These are phyloP conservation scores for Aspergillus sp. DNA, from an alignment of 2,329 filamentous ascomycete genomes.

Conservation along the genomic window DNA sequence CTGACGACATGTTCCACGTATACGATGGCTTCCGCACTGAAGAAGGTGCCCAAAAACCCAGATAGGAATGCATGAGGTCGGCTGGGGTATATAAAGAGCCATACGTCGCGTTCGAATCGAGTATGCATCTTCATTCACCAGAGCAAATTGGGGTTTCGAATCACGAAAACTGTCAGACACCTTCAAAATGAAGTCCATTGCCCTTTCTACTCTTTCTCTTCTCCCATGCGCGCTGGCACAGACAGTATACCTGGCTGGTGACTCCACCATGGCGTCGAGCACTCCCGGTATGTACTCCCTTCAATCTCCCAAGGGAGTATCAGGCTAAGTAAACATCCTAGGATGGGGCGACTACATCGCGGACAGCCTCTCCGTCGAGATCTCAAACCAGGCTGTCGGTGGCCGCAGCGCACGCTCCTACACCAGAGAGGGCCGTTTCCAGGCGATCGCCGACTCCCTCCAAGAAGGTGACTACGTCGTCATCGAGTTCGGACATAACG, in stretches of 20 bases:
- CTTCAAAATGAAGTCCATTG: conserved; percentile 22
- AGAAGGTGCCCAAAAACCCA: background rate
- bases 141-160: background rate
- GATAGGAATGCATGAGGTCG: background rate
- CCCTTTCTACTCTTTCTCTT: conserved; percentile 20
- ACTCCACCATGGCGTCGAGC: conserved; percentile 35
- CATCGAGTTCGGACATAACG: conserved; percentile 73
- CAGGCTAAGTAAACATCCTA: conserved; percentile 15
- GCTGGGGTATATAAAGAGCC: background rate
- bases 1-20: conserved; percentile 7
- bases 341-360: conserved; percentile 66
- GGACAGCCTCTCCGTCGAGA: conserved; percentile 47
- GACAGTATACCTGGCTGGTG: conserved; percentile 34
- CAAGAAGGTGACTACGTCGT: conserved; percentile 63
- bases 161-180: background rate
- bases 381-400: conserved; percentile 65
- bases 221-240: conserved; percentile 24
- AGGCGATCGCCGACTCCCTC: conserved; percentile 54
- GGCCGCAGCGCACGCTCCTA: conserved; percentile 67
- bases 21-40: background rate
- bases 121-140: background rate
- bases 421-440: conserved; percentile 65
- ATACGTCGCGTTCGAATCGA: background rate
- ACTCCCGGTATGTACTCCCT: conserved; percentile 17
- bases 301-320: background rate